Percentiles rank a stretch among this genome's conserved stretches.
Conservation (phyloP, 2,329 filamentous ascomycete species). For the Paracoccidioides brasiliensis region DNA sequence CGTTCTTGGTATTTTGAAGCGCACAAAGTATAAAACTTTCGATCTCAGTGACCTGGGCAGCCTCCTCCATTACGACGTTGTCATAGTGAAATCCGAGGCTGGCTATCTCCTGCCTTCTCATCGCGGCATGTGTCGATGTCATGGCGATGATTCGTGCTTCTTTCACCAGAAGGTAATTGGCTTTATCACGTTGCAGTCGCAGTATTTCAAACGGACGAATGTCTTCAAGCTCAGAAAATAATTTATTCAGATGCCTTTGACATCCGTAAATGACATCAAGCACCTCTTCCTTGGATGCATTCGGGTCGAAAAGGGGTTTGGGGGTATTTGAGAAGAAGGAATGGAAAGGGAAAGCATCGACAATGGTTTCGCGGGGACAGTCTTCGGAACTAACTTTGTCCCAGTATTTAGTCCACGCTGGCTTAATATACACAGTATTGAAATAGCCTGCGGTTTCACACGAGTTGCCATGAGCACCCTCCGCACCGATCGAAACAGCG, state of each 20-base stretch:
- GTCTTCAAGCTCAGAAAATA: slow-evolving; percentile 86
- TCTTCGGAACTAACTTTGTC: slow-evolving; percentile 47
- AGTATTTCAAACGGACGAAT: slow-evolving; percentile 92
- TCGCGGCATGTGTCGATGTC: slow-evolving; percentile 96
- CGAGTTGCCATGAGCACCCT: slow-evolving; percentile 88
- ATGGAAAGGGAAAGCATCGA: slow-evolving; percentile 73
- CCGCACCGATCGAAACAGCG: slow-evolving; percentile 69
- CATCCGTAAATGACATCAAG: slow-evolving; percentile 72
- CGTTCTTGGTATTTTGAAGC: slow-evolving; percentile 68
- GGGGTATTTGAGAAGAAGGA: slow-evolving; percentile 77
- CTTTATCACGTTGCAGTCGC: slow-evolving; percentile 75
- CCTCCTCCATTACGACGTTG: slow-evolving; percentile 97
- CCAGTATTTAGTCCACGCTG: slow-evolving; percentile 77
- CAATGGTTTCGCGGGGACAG: slow-evolving; percentile 47
- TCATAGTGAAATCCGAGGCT: slow-evolving; percentile 92
- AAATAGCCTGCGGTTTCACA: slow-evolving; percentile 97
- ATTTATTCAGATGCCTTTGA: slow-evolving; percentile 73
- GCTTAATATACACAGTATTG: slow-evolving; percentile 78
- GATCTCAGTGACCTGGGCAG: slow-evolving; percentile 92
- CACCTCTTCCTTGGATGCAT: slow-evolving; percentile 50
- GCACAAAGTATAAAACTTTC: slow-evolving; percentile 92
- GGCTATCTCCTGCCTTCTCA: slow-evolving; percentile 81
- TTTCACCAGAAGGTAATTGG: slow-evolving; percentile 87
- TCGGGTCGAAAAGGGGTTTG: slow-evolving; percentile 64
- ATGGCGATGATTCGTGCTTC: slow-evolving; percentile 97